These are phyloP conservation scores for Zygoascus meyerae DNA, from an alignment of 1,139 yeast species.

Conservation along the genomic window DNA sequence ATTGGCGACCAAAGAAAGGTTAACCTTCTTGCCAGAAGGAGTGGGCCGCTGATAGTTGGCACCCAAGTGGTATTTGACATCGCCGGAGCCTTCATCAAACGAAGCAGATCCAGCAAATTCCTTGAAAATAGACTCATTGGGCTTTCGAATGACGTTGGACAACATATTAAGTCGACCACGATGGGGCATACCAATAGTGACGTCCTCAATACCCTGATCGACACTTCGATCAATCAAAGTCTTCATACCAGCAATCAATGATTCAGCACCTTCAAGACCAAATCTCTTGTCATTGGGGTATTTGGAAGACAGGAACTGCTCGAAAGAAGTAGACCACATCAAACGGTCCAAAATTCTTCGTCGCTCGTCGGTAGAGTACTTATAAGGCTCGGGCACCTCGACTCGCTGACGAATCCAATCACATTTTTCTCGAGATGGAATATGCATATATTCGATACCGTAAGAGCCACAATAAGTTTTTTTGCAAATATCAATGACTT, in stretches of 20 bases:
- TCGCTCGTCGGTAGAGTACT: conserved; percentile 82
- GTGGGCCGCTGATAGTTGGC: conserved; percentile 99
- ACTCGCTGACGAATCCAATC: conserved; percentile 98
- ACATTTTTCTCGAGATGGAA: conserved; percentile 91
- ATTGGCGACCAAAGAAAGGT: conserved; percentile 92
- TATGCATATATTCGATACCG: conserved; percentile 95
- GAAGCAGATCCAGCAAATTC: conserved; percentile 90
- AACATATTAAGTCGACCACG: conserved; percentile 98
- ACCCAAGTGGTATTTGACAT: conserved; percentile 98
- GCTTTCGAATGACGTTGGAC: conserved; percentile 96
- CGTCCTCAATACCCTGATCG: conserved; percentile 88
- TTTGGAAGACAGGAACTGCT: conserved; percentile 84
- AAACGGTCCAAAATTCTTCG: conserved; percentile 94
- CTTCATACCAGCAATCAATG: conserved; percentile 95
- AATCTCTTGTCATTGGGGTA: conserved; percentile 98
- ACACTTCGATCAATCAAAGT: conserved; percentile 92
- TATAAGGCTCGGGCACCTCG: conserved; percentile 85
- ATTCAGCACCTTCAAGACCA: conserved; percentile 97
- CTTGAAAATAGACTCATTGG: conserved; percentile 93
- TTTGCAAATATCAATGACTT: conserved; percentile 74
- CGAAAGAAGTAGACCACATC: conserved; percentile 95
- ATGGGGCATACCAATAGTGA: conserved; percentile 99
- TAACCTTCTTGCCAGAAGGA: conserved; percentile 94
- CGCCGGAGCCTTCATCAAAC: conserved; percentile 88
- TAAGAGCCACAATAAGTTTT: conserved; percentile 78